Base-by-base conservation (phyloP, 148 eudicot species). In the Amaranthus palmeri region DNA sequence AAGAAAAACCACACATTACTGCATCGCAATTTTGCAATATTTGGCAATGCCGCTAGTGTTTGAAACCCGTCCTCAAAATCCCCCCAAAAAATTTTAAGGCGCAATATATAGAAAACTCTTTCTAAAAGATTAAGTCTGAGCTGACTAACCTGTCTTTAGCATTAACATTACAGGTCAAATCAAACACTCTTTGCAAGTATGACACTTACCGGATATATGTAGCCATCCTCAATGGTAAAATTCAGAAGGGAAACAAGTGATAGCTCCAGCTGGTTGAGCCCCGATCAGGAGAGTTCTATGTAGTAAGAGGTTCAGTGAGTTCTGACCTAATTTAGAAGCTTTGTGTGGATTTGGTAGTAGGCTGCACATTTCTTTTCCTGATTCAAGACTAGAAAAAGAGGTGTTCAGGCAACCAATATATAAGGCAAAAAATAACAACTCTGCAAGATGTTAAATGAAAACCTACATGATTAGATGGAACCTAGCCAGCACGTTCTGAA, bases 401-500 rank as follows among this genome's bases (percentile, higher is more conserved):
- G 51, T 12, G 51, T 63, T 63, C 36, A 63, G 45, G 50, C 1
- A 43, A 44, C 65, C 50, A 5, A 44, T 14, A 63, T n/a, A 63
- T n/a, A 44, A 7, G 15, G 2, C 53, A 54, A 41, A 10, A 0
- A 12, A 45, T 13, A 15, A 10, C 17, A 58, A 0, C 9, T 18
- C 46, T 45, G 73, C 56, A 14, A 52, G 6, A 12, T 45, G 54
- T 9, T 49, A 18, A n/a, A 63, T 41, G 13, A 54, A 70, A 40
- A 55, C 70, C n/a, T 70, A 70, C 65, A 56, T 14, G 42, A 51
- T n/a, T 36, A 48, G 65, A 49, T 10, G 45, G 14, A 49, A 45
- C 49, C 68, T 61, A 67, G 42, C 67, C 76, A 77, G 81, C 71
- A 54, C 77, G 69, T 72, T 59, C 67, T 46, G 75, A 58, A 10